These are phyloP conservation scores for Coemansia aciculifera DNA, from an alignment of 192 early-diverging fungal species.

Conservation along the genomic window DNA sequence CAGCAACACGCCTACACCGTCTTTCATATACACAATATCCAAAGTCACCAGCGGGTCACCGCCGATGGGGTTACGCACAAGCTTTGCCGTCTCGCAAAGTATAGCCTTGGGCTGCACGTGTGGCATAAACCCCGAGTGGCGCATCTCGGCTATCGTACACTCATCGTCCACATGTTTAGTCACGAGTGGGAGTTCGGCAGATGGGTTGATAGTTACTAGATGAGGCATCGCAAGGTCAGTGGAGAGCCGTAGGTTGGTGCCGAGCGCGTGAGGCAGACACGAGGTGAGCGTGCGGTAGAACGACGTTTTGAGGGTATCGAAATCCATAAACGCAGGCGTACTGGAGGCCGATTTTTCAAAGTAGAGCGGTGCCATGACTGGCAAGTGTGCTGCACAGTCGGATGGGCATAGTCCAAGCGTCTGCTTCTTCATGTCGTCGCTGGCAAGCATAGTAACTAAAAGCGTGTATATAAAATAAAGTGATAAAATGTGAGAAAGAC, in stretches of 20 bases:
- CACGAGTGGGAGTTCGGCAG: neutral
- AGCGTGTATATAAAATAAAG: neutral
- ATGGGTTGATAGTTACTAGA: constrained; percentile 7
- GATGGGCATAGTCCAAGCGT: constrained; percentile 1
- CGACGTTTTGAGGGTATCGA: constrained; percentile 8
- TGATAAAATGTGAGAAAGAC: neutral
- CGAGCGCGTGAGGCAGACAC: constrained; percentile 21
- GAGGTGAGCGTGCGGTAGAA: constrained; percentile 18
- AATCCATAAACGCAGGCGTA: constrained; percentile 26
- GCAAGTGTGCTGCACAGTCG: neutral
- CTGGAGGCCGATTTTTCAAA: neutral
- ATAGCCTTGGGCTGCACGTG: constrained; percentile 17
- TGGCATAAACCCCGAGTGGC: constrained; percentile 2
- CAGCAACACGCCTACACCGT: constrained; percentile 27
- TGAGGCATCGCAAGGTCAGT: neutral
- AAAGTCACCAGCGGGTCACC: constrained; percentile 28
- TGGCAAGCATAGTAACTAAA: constrained; percentile 5
- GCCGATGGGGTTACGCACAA: constrained; percentile 18
- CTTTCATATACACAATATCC: constrained; percentile 31
- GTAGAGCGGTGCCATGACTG: constrained; percentile 7
- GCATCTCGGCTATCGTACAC: constrained; percentile 23
- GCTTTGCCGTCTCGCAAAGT: neutral
- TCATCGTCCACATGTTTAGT: constrained; percentile 9
- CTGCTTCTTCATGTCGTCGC: neutral
- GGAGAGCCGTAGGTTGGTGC: constrained; percentile 6